Evolutionary conservation across 2,329 filamentous ascomycete genomes (phyloP), one percentile per base, ranked within the genome.

Genomic region (Fusarium neocosmosporiellum): DNA sequence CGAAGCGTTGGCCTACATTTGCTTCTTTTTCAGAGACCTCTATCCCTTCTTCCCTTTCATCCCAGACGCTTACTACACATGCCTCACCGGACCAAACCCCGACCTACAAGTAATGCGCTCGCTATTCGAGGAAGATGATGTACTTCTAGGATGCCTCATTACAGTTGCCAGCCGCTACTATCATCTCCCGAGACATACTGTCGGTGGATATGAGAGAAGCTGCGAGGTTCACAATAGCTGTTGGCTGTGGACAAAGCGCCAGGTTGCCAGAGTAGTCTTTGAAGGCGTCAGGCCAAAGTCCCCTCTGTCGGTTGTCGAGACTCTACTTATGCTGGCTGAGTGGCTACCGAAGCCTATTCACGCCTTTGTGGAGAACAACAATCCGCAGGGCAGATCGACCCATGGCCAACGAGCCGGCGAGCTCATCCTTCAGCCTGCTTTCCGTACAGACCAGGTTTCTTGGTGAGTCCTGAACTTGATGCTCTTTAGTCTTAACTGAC

Each of bases 181-280:
- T 11, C 59, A 66, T 10, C 59, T 66, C 14, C 64, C 59, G 1
- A 34, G 13, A 13, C 16, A 53, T 62, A 27, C 59, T 5, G 16
- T 66, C 5, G 64, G 64, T 1, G 64, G 64, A 9, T 66, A 66
- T 10, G 64, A 66, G 59, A 62, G 64, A 58, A 63, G 50, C 16
- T 53, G 64, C 13, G 64, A 63, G 39, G 24, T 63, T 14, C 64
- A 66, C 39, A 66, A 29, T 34, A 33, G 20, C 1, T 41, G 64
- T 11, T 66, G 64, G 64, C 14, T 46, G 6, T 66, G 64, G 64
- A 66, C 34, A 11, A 63, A 14, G 36, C 8, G n/a, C 13, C 64
- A 66, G 27, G 33, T 66, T 3, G 41, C 59, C 1, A 60, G 33
- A 9, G 64, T 66, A 2, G 18, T 66, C 7, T 66, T 66, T 10